Base-by-base conservation (phyloP, 305 asterid genomes). In the Fraxinus xanthoxyloides region DNA sequence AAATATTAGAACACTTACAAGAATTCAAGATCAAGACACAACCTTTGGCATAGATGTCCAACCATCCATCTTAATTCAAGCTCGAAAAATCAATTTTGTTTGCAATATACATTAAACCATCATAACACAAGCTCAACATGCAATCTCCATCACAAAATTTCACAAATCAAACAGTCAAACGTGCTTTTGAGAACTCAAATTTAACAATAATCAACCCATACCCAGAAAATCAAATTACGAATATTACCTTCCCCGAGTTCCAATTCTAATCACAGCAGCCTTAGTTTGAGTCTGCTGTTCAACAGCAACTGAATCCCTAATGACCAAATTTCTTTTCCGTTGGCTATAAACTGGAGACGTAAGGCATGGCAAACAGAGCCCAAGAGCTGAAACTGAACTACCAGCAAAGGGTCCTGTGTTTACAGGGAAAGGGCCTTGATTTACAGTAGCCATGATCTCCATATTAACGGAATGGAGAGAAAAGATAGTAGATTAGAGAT, bases 161-260 rank as follows among this genome's bases (percentile, higher is more conserved):
- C 10, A 36, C 1, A 81, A 54, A 26, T 36, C 46, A 26, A 63
- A 13, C 19, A 40, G 34, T 13, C 51, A 48, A 35, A 38, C 15
- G 46, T 28, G 36, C 76, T 65, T 51, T 59, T 28, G 43, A 75
- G 21, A 21, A 35, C 9, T 78, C 70, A 40, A 67, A 54, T 80
- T 67, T 5, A 5, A 54, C 40, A 78, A 24, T 75, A 65, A 75
- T 35, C 48, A n/a, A 26, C 24, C 46, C 54, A 61, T 15, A 79
- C 82, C 67, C 46, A 76, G 67, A 83, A 26, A 40, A 7, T 24
- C 65, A 74, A 84, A 46, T 48, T n/a, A 35, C 70, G 65, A 83
- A 82, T 61, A 65, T 74, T 85, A 96, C 99, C 99, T 96, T 78
- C 98, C 99, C 82, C 99, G 80, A 23, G 99, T 94, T 13, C 99